Conservation (phyloP, 192 early-diverging fungal genomes). For the Rhizophagus clarus region DNA sequence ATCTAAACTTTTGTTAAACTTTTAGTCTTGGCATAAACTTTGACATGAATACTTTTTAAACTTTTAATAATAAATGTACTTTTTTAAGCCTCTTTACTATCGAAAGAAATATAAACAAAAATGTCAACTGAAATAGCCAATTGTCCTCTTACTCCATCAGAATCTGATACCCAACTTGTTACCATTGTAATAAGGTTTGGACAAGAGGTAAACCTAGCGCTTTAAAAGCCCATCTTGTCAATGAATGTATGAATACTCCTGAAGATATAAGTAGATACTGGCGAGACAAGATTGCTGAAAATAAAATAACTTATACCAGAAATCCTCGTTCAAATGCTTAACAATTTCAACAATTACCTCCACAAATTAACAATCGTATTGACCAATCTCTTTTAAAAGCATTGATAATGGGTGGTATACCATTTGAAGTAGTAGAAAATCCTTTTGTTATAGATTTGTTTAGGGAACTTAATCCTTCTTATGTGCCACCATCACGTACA, state of each 20-base stretch:
- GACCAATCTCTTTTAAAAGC: background rate
- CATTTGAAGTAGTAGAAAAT: slow-evolving; percentile 15
- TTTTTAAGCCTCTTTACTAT: too few species aligned
- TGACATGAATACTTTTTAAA: too few species aligned
- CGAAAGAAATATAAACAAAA: background rate
- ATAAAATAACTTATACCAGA: too few species aligned
- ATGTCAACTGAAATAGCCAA: background rate
- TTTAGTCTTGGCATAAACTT: too few species aligned
- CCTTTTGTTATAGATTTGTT: background rate
- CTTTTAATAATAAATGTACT: too few species aligned
- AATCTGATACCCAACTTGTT: background rate
- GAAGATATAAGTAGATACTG: background rate
- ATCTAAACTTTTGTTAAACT: too few species aligned
- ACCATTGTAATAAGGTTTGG: background rate
- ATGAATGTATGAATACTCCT: background rate
- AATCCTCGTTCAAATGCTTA: too few species aligned
- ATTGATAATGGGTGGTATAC: background rate
- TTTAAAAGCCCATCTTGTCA: background rate
- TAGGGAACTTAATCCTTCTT: background rate
- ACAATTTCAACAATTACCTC: too few species aligned
- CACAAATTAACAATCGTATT: too few species aligned
- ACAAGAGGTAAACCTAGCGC: background rate
- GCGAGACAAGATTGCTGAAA: too few species aligned
- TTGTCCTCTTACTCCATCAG: too few species aligned
- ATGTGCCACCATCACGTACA: background rate